Conservation (phyloP, 1,284 basidiomycete species). For the Xerocomus tenax region DNA sequence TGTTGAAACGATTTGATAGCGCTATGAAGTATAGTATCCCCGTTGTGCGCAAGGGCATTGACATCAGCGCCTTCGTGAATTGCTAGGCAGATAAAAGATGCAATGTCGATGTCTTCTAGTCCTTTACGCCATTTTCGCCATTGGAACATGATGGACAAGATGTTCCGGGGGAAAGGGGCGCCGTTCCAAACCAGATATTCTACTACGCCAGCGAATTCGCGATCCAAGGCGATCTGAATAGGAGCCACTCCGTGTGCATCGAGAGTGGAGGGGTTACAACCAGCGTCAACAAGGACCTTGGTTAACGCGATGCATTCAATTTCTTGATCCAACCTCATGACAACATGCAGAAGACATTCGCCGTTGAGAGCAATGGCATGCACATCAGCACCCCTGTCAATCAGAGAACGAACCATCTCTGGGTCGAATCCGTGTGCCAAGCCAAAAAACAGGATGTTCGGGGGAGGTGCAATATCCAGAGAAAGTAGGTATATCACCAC, state of each 20-base stretch:
- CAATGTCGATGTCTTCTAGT: not conserved
- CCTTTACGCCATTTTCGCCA: not conserved
- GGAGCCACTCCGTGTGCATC: not conserved
- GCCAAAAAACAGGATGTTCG: not conserved
- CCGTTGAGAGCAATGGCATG: not conserved
- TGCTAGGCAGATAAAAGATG: not conserved
- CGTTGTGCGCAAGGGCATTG: not conserved
- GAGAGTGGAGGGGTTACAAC: not conserved
- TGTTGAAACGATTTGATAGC: not conserved
- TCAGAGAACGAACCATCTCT: not conserved
- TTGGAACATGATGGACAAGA: not conserved
- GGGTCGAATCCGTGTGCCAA: not conserved
- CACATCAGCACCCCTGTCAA: not conserved
- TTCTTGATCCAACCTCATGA: not conserved
- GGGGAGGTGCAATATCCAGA: not conserved
- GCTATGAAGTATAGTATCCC: not conserved
- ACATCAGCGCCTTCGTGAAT: not conserved
- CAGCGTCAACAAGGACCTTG: not conserved
- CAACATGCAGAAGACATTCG: not conserved
- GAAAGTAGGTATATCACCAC: conserved; percentile 3
- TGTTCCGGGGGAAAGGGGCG: not conserved
- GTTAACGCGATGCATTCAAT: not conserved
- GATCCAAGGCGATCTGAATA: not conserved
- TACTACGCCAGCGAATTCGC: not conserved
- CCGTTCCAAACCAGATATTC: not conserved